Conservation (phyloP, 768 basidiomycete species). For the Strobilomyces dryophilus region DNA sequence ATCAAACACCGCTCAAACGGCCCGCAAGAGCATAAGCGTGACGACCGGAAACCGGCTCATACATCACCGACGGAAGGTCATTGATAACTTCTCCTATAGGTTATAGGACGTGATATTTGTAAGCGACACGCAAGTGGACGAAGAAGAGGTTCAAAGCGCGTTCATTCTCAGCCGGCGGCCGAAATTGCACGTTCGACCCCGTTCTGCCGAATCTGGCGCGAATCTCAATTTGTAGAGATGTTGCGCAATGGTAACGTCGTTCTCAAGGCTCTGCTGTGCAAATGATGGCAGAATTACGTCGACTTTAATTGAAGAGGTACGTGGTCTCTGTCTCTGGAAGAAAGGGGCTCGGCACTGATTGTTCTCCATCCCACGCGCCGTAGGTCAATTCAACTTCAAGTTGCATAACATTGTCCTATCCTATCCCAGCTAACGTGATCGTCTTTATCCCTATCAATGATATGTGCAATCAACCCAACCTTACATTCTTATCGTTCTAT, state of each 20-base stretch:
- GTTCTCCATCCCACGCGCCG: neutral
- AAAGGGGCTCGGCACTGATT: neutral
- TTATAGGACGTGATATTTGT: neutral
- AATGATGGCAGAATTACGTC: neutral
- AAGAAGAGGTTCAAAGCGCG: neutral
- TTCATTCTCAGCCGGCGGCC: neutral
- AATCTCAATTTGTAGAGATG: neutral
- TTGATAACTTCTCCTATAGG: neutral
- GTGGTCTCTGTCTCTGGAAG: neutral
- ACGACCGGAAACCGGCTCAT: slow-evolving; percentile 6
- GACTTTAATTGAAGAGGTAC: slow-evolving; percentile 2
- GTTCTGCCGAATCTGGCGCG: neutral
- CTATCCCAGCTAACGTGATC: neutral
- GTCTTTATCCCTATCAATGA: neutral
- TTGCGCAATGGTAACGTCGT: neutral
- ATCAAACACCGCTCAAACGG: slow-evolving; percentile 2
- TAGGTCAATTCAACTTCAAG: neutral
- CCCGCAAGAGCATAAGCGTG: neutral
- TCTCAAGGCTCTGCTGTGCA: neutral
- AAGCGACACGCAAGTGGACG: neutral
- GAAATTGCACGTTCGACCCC: neutral
- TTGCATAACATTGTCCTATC: neutral
- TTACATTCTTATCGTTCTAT: slow-evolving; percentile 9
- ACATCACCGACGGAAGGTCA: neutral
- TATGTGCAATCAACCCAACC: slow-evolving; percentile 1